Percentiles rank a stretch among this genome's conserved stretches.
These are phyloP conservation scores for Gossypium anomalum DNA, from an alignment of 345 rosid species.

Conservation along the genomic window DNA sequence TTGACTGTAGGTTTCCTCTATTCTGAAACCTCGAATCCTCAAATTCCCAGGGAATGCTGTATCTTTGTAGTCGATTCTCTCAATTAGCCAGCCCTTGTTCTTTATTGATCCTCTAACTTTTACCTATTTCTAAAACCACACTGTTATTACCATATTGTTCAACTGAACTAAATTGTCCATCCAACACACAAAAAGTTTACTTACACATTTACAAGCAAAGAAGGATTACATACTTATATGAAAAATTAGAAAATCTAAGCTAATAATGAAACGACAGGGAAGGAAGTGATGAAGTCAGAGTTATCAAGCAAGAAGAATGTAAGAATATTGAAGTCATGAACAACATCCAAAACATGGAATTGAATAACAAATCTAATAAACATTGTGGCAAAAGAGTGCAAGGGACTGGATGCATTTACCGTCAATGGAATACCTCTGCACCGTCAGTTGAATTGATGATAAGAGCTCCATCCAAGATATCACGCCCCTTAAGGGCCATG, in stretches of 20 bases:
- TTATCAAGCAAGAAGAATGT: background rate
- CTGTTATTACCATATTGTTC: background rate
- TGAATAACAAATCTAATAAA: background rate
- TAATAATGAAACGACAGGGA: background rate
- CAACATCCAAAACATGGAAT: too few species aligned
- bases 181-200: background rate
- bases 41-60: conserved; percentile 58
- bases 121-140: conserved; percentile 38
- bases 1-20: conserved; percentile 51
- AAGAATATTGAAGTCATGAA: background rate
- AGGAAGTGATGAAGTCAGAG: too few species aligned
- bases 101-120: conserved; percentile 55
- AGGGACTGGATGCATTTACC: background rate
- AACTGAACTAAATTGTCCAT: background rate
- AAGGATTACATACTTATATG: background rate
- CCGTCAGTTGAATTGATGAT: conserved; percentile 57
- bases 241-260: too few species aligned
- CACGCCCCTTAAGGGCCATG: conserved; percentile 60
- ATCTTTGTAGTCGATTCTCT: conserved; percentile 66
- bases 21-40: conserved; percentile 72
- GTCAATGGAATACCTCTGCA: conserved; percentile 56
- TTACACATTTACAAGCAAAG: background rate
- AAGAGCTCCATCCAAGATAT: conserved; percentile 76
- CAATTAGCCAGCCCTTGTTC: conserved; percentile 78
- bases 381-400: background rate